Conservation (phyloP, 2,329 filamentous ascomycete species). For the Hypoxylon sp. region DNA sequence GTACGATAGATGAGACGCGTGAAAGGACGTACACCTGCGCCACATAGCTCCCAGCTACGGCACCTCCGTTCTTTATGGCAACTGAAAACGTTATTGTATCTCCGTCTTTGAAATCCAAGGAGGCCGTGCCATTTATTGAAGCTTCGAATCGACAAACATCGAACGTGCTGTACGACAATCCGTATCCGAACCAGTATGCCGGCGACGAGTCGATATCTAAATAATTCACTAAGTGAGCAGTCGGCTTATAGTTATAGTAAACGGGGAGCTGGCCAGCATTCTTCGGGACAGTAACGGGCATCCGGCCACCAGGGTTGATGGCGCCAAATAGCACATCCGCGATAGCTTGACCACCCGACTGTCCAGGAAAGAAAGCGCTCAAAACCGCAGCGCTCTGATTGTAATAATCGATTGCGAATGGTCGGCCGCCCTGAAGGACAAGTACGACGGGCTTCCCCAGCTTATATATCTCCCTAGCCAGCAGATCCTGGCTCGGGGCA, state of each 20-base stretch:
- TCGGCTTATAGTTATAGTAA: slow-evolving; percentile 54
- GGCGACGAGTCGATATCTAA: slow-evolving; percentile 51
- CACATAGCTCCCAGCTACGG: slow-evolving; percentile 55
- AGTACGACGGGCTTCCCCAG: slow-evolving; percentile 58
- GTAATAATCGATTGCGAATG: slow-evolving; percentile 59
- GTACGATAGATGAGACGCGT: slow-evolving; percentile 57
- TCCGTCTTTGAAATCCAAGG: slow-evolving; percentile 41
- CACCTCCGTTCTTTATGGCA: slow-evolving; percentile 54
- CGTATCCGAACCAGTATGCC: slow-evolving; percentile 54
- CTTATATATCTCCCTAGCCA: slow-evolving; percentile 55
- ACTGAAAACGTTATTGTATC: slow-evolving; percentile 55
- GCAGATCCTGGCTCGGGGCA: slow-evolving; percentile 54
- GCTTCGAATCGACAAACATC: slow-evolving; percentile 49
- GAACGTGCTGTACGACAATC: slow-evolving; percentile 54
- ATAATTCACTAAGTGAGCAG: slow-evolving; percentile 49
- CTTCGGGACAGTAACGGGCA: slow-evolving; percentile 54
- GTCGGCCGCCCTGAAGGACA: slow-evolving; percentile 58
- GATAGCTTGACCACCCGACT: slow-evolving; percentile 54
- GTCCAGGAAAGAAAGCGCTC: slow-evolving; percentile 55
- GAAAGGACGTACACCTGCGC: slow-evolving; percentile 58
- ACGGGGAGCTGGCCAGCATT: slow-evolving; percentile 55
- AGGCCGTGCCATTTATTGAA: background rate
- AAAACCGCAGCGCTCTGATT: slow-evolving; percentile 56
- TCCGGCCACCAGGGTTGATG: slow-evolving; percentile 52
- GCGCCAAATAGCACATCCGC: slow-evolving; percentile 54